Base-by-base conservation (phyloP, 1,139 yeast genomes). In the Barnettozyma hawaiiensis region DNA sequence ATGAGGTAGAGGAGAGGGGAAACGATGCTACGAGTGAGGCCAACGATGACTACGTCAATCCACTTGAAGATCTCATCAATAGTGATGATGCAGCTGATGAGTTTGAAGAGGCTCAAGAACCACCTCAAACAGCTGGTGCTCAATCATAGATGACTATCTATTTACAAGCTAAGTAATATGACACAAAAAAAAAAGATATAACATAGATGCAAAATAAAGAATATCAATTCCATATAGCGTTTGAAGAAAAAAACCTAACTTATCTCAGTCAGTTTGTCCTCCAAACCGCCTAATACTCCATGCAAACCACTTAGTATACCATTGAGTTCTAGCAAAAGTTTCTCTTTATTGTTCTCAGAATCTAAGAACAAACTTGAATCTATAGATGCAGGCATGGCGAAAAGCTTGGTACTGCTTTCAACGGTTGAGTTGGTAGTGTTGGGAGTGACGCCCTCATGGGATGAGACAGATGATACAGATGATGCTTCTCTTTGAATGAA, bases 361-460 rank as follows among this genome's bases (percentile, higher is more conserved):
- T 57, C 60, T 21, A 52, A 34, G 22, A 55, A 55, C 19, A 56
- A 31, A 7, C 45, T 39, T 7, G 48, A 26, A 37, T 55, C 58
- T 27, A 55, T 18, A 11, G 32, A 15, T 1, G 29, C 26, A 5
- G 55, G 54, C 9, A 49, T 39, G 2, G 33, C 26, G 18, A 24
- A 42, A 1, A 41, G 29, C 19, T 31, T 41, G 2, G 38, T 18
- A 5, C 37, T 42, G 20, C 32, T 26, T 3, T 46, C 29, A n/a
- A 42, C 36, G 11, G 40, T 35, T 7, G 40, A 31, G 16, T 19
- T 42, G 18, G 40, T 19, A 4, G 37, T 24, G 12, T 8, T 33
- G 4, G 40, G 20, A 20, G 35, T 38, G 12, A 27, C 34, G 9
- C 47, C 49, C 9, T 50, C 55, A 4, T 24, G 20, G 2, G 58